A percentile compares a stretch with the other conserved stretches of the same genome.
Conservation (phyloP, 164 flowering plant genomes). For the Chimonanthus salicifolius region DNA sequence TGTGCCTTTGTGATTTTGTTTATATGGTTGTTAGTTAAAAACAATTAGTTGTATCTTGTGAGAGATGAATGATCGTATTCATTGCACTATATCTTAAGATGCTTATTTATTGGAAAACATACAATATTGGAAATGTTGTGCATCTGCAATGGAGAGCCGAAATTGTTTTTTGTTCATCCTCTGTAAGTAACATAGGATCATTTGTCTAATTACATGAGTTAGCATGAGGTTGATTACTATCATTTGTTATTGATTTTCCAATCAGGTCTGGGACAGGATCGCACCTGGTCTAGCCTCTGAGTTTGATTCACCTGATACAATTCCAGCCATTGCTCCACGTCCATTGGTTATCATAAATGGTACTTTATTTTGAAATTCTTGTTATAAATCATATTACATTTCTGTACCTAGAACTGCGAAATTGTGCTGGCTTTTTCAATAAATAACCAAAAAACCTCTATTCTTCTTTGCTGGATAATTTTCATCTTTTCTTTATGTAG, state of each 20-base stretch:
- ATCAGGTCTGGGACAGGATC: slow-evolving; percentile 86
- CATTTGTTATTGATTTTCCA: slow-evolving; percentile 4
- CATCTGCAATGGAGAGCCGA: background rate
- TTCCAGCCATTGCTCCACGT: slow-evolving; percentile 82
- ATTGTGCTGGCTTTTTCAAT: background rate
- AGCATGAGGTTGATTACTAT: background rate
- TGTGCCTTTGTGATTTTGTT: background rate
- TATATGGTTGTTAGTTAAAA: too few relatives aligned
- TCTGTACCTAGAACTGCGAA: background rate
- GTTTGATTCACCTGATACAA: slow-evolving; percentile 75
- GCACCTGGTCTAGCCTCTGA: slow-evolving; percentile 79
- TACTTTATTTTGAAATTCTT: slow-evolving; percentile 14
- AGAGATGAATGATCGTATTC: background rate
- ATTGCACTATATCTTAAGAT: too few relatives aligned
- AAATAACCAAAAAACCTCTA: background rate
- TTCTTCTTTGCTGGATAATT: background rate
- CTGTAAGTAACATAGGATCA: background rate
- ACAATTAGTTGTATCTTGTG: background rate
- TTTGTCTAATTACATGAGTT: background rate
- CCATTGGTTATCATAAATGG: slow-evolving; percentile 88
- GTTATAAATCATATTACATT: too few relatives aligned
- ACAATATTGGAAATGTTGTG: background rate
- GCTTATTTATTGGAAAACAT: too few relatives aligned
- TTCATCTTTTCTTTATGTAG: background rate
- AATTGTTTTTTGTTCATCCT: background rate